phyloP scores from a whole-genome alignment of 2,329 filamentous ascomycete genomes.

The Niveomyces coronatus region DNA sequence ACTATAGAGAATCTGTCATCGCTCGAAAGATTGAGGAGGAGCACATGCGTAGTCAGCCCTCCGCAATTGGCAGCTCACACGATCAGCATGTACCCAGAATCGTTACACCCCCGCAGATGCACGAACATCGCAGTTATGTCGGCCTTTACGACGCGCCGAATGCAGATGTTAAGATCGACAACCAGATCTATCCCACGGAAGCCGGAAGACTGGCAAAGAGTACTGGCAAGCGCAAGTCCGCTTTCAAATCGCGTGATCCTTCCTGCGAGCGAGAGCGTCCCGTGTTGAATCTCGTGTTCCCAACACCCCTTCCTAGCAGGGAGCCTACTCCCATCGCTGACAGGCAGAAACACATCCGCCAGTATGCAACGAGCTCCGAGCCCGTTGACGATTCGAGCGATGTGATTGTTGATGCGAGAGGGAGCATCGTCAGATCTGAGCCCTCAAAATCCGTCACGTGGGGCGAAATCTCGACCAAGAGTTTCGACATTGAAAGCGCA shows the following conservation, averaged over 20 bases:
- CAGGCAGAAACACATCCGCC: slow-evolving; percentile 9
- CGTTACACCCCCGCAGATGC: slow-evolving; percentile 40
- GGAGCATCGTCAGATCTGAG: slow-evolving; percentile 31
- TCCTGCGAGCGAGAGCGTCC: slow-evolving; percentile 47
- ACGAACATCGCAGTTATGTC: slow-evolving; percentile 26
- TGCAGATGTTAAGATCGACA: slow-evolving; percentile 54
- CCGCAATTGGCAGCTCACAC: slow-evolving; percentile 30
- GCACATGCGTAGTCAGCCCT: slow-evolving; percentile 41
- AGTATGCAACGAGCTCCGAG: slow-evolving; percentile 13
- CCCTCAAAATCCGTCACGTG: slow-evolving; percentile 51
- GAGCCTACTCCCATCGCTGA: slow-evolving; percentile 11
- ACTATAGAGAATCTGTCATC: slow-evolving; percentile 45
- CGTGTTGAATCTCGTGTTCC: slow-evolving; percentile 49
- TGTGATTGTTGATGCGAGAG: slow-evolving; percentile 28
- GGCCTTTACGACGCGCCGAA: slow-evolving; percentile 47
- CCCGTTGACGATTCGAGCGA: slow-evolving; percentile 20
- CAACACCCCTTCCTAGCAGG: slow-evolving; percentile 41
- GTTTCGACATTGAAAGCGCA: slow-evolving; percentile 51
- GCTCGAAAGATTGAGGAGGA: slow-evolving; percentile 44
- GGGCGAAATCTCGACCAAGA: slow-evolving; percentile 55
- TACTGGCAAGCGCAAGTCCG: slow-evolving; percentile 16
- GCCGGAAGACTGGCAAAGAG: slow-evolving; percentile 26
- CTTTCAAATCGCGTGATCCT: slow-evolving; percentile 38
- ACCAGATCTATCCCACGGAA: slow-evolving; percentile 44
- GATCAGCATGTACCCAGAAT: slow-evolving; percentile 34